phyloP scores from a whole-genome alignment of 2,329 filamentous ascomycete species.

The Colletotrichum trifolii region DNA sequence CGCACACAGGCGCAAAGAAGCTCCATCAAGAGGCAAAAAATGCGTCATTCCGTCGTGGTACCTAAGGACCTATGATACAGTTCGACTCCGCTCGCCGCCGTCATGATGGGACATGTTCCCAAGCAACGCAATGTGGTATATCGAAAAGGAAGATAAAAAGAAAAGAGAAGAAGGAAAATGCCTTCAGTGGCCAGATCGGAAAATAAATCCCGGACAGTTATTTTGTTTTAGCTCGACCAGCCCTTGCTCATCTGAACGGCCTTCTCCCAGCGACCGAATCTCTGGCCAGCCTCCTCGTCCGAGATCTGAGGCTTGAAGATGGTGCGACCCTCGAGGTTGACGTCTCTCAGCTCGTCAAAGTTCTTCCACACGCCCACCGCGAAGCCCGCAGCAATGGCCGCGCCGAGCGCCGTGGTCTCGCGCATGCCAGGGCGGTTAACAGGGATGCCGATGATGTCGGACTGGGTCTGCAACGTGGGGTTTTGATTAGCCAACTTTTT shows the following conservation, averaged over 20 bases:
- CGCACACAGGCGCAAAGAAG: neutral
- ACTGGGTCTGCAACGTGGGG: slow-evolving; percentile 68
- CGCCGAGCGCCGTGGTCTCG: slow-evolving; percentile 84
- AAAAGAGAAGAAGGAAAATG: neutral
- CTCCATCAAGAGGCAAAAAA: slow-evolving; percentile 19
- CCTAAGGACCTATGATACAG: slow-evolving; percentile 36
- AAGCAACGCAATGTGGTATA: slow-evolving; percentile 35
- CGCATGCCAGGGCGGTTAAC: slow-evolving; percentile 84
- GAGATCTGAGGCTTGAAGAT: slow-evolving; percentile 75
- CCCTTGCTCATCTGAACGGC: slow-evolving; percentile 84
- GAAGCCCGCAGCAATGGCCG: slow-evolving; percentile 85
- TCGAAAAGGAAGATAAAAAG: slow-evolving; percentile 21
- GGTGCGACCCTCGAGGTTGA: slow-evolving; percentile 76
- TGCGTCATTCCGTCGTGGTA: slow-evolving; percentile 30
- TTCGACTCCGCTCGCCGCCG: slow-evolving; percentile 19
- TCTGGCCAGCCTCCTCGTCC: slow-evolving; percentile 66
- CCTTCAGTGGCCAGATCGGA: no score
- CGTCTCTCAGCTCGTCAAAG: slow-evolving; percentile 76
- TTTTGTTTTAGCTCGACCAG: slow-evolving; percentile 61
- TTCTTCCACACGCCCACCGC: slow-evolving; percentile 80
- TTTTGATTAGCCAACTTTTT: no score
- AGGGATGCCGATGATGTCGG: slow-evolving; percentile 82
- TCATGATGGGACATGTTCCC: slow-evolving; percentile 25
- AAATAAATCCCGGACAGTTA: no score
- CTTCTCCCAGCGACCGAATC: slow-evolving; percentile 79